Percentiles rank a stretch among this genome's conserved stretches.
Conservation (phyloP, 768 basidiomycete genomes). For the Lactifluus volemus region DNA sequence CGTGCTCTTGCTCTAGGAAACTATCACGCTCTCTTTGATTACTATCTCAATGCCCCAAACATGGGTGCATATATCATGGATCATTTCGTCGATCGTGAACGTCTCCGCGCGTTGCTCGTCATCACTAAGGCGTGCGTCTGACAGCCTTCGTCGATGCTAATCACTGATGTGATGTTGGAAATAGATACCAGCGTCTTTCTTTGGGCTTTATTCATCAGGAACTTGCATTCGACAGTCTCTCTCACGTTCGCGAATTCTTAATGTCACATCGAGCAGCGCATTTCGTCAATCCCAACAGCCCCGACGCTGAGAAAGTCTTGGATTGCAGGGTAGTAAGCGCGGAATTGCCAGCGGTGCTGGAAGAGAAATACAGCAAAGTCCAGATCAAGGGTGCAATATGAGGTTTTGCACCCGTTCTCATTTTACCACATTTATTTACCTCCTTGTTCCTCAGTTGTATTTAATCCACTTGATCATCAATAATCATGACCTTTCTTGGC, state of each 20-base stretch:
- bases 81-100: slow-evolving; percentile 90
- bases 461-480: slow-evolving; percentile 1
- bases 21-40: slow-evolving; percentile 84
- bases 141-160: slow-evolving; percentile 1
- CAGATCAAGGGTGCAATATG: slow-evolving; percentile 90
- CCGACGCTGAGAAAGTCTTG: slow-evolving; percentile 55
- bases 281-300: slow-evolving; percentile 54
- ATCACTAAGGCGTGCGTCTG: slow-evolving; percentile 86
- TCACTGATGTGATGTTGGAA: not conserved
- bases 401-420: slow-evolving; percentile 18
- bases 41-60: slow-evolving; percentile 79
- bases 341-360: slow-evolving; percentile 54
- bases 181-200: slow-evolving; percentile 76
- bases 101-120: slow-evolving; percentile 75
- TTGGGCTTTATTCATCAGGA: slow-evolving; percentile 70
- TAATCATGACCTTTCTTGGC: slow-evolving; percentile 4
- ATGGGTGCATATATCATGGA: slow-evolving; percentile 99
- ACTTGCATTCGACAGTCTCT: slow-evolving; percentile 70
- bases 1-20: slow-evolving; percentile 87
- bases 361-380: slow-evolving; percentile 79
- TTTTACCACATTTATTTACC: not conserved
- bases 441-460: slow-evolving; percentile 1
- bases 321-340: slow-evolving; percentile 61
- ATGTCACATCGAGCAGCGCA: slow-evolving; percentile 54
- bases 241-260: slow-evolving; percentile 62